Base-by-base conservation (phyloP, 2,329 filamentous ascomycete species). In the Dactylellina leptospora region DNA sequence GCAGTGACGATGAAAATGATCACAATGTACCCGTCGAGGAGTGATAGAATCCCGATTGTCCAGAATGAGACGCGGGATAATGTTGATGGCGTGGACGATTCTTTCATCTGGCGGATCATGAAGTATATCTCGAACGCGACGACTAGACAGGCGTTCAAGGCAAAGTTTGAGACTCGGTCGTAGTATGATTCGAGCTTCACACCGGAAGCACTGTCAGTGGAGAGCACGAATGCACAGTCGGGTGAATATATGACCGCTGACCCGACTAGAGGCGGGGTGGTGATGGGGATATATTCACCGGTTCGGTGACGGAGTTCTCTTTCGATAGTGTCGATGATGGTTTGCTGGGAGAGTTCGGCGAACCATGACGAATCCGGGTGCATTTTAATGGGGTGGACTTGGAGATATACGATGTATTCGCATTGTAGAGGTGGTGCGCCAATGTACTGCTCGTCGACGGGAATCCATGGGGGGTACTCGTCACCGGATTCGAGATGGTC, bases 331-430 rank as follows among this genome's bases (percentile, higher is more conserved):
- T 79, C 78, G 44, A 79, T 79, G 50, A 79, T 77, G 1, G 79
- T 69, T 36, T 48, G 55, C 20, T 71, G 63, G 77, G 64, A 76
- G 8, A 53, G 27, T n/a, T 42, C 51, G 8, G 56, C 25, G 45
- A 69, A 58, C 59, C 56, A 60, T 30, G 54, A 55, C 1, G 61
- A 30, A 8, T 58, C 51, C 8, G 54, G 54, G 30, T 64, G 54
- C 38, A 68, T 54, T 40, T 75, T 38, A 76, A 80, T 55, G 1
- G 87, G 86, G 73, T 90, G 84, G 40, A 93, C 84, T 78, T 97
- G 95, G 27, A 93, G 82, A 79, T 93, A 97, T 60, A 96, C 82
- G 53, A 99, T 82, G 77, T 92, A 92, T 80, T 99, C 95, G 83
- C 95, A 99, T 76, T 91, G 90, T 0, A 92, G 91, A 84, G 64